Evolutionary conservation across 345 rosid genomes (phyloP).

Genomic region (Capsella bursapastoris): DNA sequence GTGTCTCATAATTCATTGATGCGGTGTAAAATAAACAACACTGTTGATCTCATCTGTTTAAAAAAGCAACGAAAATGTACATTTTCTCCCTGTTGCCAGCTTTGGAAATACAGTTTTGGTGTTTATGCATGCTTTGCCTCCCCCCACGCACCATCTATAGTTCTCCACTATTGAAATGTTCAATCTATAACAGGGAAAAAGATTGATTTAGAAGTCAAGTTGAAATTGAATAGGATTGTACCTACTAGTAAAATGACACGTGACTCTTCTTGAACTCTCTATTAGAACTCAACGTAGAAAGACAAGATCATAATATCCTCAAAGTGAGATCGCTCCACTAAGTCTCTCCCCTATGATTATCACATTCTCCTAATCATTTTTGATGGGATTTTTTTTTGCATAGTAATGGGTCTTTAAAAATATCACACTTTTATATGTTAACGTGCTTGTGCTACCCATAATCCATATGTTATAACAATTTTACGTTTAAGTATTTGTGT

Average conservation of each 20-base stretch:
- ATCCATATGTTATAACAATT: not conserved
- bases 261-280: constrained; percentile 41
- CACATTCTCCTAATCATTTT: constrained; percentile 30
- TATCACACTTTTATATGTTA: not conserved
- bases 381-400: not conserved
- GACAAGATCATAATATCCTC: constrained; percentile 29
- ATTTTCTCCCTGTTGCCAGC: constrained; percentile 41
- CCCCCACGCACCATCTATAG: constrained; percentile 52
- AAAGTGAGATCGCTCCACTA: constrained; percentile 37
- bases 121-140: constrained; percentile 60
- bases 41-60: constrained; percentile 49
- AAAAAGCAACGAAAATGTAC: constrained; percentile 59
- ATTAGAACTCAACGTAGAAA: constrained; percentile 1
- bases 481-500: not conserved
- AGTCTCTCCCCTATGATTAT: constrained; percentile 6
- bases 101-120: constrained; percentile 60
- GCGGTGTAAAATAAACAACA: constrained; percentile 36
- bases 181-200: constrained; percentile 52
- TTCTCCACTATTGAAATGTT: constrained; percentile 71
- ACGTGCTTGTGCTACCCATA: not conserved
- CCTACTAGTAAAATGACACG: constrained; percentile 35
- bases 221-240: constrained; percentile 31
- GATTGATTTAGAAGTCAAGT: constrained; percentile 28
- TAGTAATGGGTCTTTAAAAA: not conserved
- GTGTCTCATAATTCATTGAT: constrained; percentile 23